Evolutionary conservation across 768 basidiomycete species (phyloP), one percentile per base, ranked within the genome.

Genomic region (Amanita pallidorosea): DNA sequence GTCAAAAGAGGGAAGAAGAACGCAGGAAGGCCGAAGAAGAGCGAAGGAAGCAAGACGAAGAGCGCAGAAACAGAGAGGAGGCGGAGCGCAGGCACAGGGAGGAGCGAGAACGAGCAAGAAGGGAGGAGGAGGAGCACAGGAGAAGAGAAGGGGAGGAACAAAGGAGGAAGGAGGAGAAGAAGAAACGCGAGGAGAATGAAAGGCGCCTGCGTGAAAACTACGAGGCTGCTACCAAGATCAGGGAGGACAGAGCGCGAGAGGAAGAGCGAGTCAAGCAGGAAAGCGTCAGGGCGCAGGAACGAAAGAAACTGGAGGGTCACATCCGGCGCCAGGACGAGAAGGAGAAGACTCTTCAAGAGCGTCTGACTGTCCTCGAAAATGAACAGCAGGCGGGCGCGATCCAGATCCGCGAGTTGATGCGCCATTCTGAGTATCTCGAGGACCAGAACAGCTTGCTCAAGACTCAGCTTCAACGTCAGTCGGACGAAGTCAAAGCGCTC

Each of bases 381-480:
- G 50, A 45, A 12, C 50, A 51, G 42, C 22, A 34, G 12, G 41
- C 35, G 4, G n/a, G 20, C 31, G 18, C 50, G 17, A 51, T 35
- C 9, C 50, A 51, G 34, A 17, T 51, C 12, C 44, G 25, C 17
- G 52, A 53, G n/a, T 11, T 41, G 22, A 35, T 47, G 45, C 35
- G n/a, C 2, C 45, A 47, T 4, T 38, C 45, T 1, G 52, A 53
- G 15, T 33, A 33, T 17, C 37, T 47, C 37, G 35, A 47, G 38
- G 37, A 67, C 18, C 63, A 62, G 22, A 67, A 67, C 44, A 59
- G 59, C 27, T 62, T 68, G 60, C 58, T 66, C 37, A 53, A 64
- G 44, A 67, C 67, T 38, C 67, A 69, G 50, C 45, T 68, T 7
- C 61, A 63, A 18, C 64, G 61, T 33, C 67, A 68, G 47, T 59